Conservation (phyloP, 1,139 yeast species). For the Saccharomyces hybrid region DNA sequence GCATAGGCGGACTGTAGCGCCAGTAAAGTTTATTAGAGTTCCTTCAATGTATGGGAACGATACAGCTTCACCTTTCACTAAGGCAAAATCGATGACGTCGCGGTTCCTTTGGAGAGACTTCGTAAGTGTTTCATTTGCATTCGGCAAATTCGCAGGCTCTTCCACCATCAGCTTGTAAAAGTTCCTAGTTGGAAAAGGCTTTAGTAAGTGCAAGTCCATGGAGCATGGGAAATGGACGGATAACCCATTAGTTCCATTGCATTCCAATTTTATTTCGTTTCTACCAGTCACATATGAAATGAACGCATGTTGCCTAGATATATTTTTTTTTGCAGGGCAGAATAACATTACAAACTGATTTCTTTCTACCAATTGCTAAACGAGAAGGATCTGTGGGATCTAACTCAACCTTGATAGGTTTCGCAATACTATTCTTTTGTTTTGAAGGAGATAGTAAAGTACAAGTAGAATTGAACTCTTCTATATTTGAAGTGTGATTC, state of each 20-base stretch:
- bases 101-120: conserved; percentile 18
- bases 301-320: conserved; percentile 31
- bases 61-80: conserved; percentile 48
- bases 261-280: conserved; percentile 30
- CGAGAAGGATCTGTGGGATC: conserved; percentile 16
- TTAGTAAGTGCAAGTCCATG: conserved; percentile 21
- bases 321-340: conserved; percentile 27
- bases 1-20: conserved; percentile 13
- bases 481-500: neutral
- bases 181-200: conserved; percentile 8
- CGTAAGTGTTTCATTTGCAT: neutral
- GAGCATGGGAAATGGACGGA: conserved; percentile 27
- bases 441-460: conserved; percentile 4
- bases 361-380: conserved; percentile 28
- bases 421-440: neutral
- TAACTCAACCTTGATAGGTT: conserved; percentile 12
- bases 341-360: conserved; percentile 25
- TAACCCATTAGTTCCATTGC: conserved; percentile 35
- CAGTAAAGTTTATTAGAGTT: conserved; percentile 49
- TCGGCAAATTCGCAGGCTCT: conserved; percentile 1
- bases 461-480: conserved; percentile 18
- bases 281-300: conserved; percentile 26
- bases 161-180: conserved; percentile 14
- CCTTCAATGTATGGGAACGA: conserved; percentile 48
- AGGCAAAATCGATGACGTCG: conserved; percentile 45